Evolutionary conservation across 2,329 filamentous ascomycete genomes (phyloP).

Genomic region (Aphanocladium album): DNA sequence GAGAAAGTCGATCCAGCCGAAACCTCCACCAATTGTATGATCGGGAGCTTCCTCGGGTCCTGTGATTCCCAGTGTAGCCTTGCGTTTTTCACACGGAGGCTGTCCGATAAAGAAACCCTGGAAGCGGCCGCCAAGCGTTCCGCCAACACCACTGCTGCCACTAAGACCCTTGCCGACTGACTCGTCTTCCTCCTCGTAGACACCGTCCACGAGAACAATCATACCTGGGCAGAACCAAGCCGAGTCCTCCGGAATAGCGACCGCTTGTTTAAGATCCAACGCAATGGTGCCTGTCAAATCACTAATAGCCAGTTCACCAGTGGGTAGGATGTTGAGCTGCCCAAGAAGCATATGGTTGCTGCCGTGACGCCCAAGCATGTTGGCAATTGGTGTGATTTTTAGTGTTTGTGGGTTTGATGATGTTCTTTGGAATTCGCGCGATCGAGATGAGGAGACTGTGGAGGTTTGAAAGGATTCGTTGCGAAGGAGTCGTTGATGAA

Average conservation of each 20-base stretch:
- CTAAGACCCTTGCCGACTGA: constrained; percentile 65
- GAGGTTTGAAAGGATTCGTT: constrained; percentile 91
- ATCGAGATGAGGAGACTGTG: constrained; percentile 58
- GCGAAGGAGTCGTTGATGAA: constrained; percentile 85
- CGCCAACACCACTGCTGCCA: constrained; percentile 76
- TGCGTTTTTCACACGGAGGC: constrained; percentile 82
- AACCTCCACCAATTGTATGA: constrained; percentile 68
- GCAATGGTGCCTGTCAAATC: constrained; percentile 85
- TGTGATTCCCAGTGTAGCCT: constrained; percentile 69
- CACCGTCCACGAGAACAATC: constrained; percentile 89
- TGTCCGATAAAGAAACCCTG: constrained; percentile 87
- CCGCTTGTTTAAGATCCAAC: constrained; percentile 75
- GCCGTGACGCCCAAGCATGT: constrained; percentile 71
- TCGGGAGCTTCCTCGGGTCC: constrained; percentile 53
- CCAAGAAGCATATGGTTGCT: constrained; percentile 83
- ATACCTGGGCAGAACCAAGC: constrained; percentile 94
- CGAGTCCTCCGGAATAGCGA: constrained; percentile 75
- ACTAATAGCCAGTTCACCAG: constrained; percentile 74
- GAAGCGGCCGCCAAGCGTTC: constrained; percentile 87
- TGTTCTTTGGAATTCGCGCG: constrained; percentile 51
- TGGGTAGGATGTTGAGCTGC: constrained; percentile 73
- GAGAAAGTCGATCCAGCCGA: constrained; percentile 96
- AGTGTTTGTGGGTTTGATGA: constrained; percentile 65
- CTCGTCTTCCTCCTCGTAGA: constrained; percentile 91
- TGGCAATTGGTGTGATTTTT: constrained; percentile 81